Conservation (phyloP, 1,139 yeast genomes). For the Candida smagusa region DNA sequence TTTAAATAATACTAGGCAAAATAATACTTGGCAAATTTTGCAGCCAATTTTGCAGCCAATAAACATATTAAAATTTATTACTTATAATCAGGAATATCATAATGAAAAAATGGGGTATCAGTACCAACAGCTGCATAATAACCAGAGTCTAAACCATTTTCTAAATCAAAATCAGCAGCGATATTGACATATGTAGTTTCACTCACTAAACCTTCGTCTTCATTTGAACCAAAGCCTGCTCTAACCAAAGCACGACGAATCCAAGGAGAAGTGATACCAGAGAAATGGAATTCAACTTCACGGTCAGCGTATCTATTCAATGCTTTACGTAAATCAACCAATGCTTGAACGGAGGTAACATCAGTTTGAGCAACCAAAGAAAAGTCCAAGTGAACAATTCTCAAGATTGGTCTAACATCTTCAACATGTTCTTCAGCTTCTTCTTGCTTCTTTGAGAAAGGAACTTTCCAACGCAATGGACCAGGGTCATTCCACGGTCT, state of each 20-base stretch:
- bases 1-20: too few species aligned
- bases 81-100: conserved; percentile 74
- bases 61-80: conserved; percentile 1
- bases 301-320: conserved; percentile 73
- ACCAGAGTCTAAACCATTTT: conserved; percentile 27
- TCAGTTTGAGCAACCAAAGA: conserved; percentile 73
- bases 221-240: conserved; percentile 74
- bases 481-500: conserved; percentile 95
- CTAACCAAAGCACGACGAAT: conserved; percentile 70
- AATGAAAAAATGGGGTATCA: conserved; percentile 80
- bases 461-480: conserved; percentile 45
- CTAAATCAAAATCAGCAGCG: conserved; percentile 33
- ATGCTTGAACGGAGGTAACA: conserved; percentile 73
- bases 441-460: conserved; percentile 23
- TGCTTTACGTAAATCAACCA: conserved; percentile 73
- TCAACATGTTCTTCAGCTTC: conserved; percentile 15
- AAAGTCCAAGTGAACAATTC: conserved; percentile 77
- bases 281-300: conserved; percentile 86
- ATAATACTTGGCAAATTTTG: too few species aligned
- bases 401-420: conserved; percentile 63
- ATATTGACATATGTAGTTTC: conserved; percentile 41
- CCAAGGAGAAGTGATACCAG: conserved; percentile 86
- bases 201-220: conserved; percentile 40
- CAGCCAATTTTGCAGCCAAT: neutral
- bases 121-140: conserved; percentile 65